A percentile compares a stretch with the other conserved stretches of the same genome.
These are phyloP conservation scores for Amanita jacksonii DNA, from an alignment of 768 basidiomycete genomes.

Conservation along the genomic window DNA sequence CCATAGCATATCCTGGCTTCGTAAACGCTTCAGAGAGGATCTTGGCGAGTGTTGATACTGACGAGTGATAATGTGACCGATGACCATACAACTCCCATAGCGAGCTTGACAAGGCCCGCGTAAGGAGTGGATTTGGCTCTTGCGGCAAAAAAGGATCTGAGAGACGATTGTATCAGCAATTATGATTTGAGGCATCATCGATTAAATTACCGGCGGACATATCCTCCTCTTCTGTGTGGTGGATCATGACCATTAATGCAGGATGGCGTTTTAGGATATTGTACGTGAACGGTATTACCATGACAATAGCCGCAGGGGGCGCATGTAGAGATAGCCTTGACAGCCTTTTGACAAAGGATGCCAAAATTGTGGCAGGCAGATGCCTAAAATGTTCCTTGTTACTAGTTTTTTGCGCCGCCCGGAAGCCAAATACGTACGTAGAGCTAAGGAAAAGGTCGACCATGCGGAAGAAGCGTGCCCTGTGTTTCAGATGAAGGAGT, in stretches of 20 bases:
- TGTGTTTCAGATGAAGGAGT: slow-evolving; percentile 84
- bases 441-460: slow-evolving; percentile 88
- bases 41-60: slow-evolving; percentile 79
- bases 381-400: slow-evolving; percentile 34
- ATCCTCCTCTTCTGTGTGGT: slow-evolving; percentile 39
- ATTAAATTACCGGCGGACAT: slow-evolving; percentile 23
- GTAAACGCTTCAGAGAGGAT: slow-evolving; percentile 90
- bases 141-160: slow-evolving; percentile 56
- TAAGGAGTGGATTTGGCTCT: slow-evolving; percentile 66
- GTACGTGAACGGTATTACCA: slow-evolving; percentile 89
- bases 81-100: slow-evolving; percentile 88
- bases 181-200: background rate
- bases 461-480: slow-evolving; percentile 91
- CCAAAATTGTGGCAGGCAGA: slow-evolving; percentile 83
- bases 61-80: slow-evolving; percentile 72
- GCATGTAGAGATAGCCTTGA: slow-evolving; percentile 76
- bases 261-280: slow-evolving; percentile 91
- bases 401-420: background rate
- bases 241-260: slow-evolving; percentile 88
- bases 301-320: slow-evolving; percentile 84
- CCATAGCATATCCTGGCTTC: slow-evolving; percentile 84
- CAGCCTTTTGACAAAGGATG: slow-evolving; percentile 90
- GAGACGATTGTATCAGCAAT: background rate
- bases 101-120: slow-evolving; percentile 77
- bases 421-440: slow-evolving; percentile 45